Evolutionary conservation across 805 yeast genomes (phyloP).

Genomic region (Pichia cabralensis): DNA sequence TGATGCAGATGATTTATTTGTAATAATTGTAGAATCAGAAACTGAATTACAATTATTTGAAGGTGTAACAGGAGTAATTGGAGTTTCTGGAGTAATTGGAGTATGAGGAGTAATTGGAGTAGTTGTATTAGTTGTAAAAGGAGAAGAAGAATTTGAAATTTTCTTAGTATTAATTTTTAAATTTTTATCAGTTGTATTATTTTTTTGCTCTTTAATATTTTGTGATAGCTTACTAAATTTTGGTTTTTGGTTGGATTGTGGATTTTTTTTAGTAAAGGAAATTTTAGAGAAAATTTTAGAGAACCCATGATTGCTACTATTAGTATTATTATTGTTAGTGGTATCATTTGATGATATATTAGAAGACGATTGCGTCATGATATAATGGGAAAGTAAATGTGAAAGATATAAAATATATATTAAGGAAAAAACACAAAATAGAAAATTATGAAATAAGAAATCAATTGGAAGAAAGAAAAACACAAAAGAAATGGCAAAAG

Average conservation of each 20-base stretch:
- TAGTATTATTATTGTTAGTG: too few species aligned
- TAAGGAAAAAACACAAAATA: too few species aligned
- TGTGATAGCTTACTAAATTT: conserved; percentile 16
- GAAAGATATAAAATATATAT: too few species aligned
- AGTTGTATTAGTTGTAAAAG: background rate
- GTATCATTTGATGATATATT: too few species aligned
- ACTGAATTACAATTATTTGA: background rate
- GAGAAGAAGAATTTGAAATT: background rate
- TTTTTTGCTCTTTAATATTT: conserved; percentile 11
- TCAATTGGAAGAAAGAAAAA: too few species aligned
- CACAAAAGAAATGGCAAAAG: too few species aligned
- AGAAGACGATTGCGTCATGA: too few species aligned
- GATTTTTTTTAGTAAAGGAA: conserved; percentile 20
- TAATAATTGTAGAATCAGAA: background rate
- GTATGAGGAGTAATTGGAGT: background rate
- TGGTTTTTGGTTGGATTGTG: conserved; percentile 7
- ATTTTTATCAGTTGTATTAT: too few species aligned
- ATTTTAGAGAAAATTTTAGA: conserved; percentile 17
- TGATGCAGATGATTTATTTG: background rate
- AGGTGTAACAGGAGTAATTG: background rate
- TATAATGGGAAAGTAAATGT: too few species aligned
- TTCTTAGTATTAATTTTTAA: background rate
- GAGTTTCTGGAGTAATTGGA: conserved; percentile 1
- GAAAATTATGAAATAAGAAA: too few species aligned
- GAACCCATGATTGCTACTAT: too few species aligned